These are phyloP conservation scores for Carex kokanica DNA, from an alignment of 176 grass and related monocot genomes.

Conservation along the genomic window DNA sequence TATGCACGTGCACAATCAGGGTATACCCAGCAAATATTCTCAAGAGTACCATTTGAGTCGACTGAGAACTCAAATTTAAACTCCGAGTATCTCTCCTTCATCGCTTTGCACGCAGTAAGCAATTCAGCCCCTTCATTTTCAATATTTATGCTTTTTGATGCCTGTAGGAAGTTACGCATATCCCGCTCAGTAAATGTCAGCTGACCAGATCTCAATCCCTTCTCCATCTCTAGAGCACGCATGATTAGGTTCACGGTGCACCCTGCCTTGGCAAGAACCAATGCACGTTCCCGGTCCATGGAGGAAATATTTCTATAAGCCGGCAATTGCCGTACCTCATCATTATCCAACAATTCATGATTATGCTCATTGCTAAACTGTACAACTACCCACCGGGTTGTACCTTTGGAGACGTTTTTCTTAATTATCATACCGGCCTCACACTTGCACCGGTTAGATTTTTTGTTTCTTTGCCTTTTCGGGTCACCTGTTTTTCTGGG, in stretches of 20 bases:
- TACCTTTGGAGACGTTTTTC: slow-evolving; percentile 46
- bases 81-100: slow-evolving; percentile 31
- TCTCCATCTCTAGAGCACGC: slow-evolving; percentile 40
- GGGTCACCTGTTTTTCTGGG: slow-evolving; percentile 39
- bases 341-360: slow-evolving; percentile 45
- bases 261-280: slow-evolving; percentile 41
- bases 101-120: slow-evolving; percentile 40
- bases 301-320: slow-evolving; percentile 51
- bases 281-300: slow-evolving; percentile 35
- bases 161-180: slow-evolving; percentile 49
- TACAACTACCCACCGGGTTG: slow-evolving; percentile 35
- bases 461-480: slow-evolving; percentile 51
- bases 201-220: slow-evolving; percentile 35
- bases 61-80: slow-evolving; percentile 45
- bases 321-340: slow-evolving; percentile 41
- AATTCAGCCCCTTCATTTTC: slow-evolving; percentile 46
- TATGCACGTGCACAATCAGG: slow-evolving; percentile 35
- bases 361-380: slow-evolving; percentile 52
- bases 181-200: slow-evolving; percentile 47
- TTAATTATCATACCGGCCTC: slow-evolving; percentile 57
- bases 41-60: slow-evolving; percentile 34
- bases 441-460: slow-evolving; percentile 44
- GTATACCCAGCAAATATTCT: slow-evolving; percentile 41
- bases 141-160: slow-evolving; percentile 38
- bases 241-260: slow-evolving; percentile 48